phyloP scores from a whole-genome alignment of 1,284 basidiomycete genomes.

The Tilletia horrida region DNA sequence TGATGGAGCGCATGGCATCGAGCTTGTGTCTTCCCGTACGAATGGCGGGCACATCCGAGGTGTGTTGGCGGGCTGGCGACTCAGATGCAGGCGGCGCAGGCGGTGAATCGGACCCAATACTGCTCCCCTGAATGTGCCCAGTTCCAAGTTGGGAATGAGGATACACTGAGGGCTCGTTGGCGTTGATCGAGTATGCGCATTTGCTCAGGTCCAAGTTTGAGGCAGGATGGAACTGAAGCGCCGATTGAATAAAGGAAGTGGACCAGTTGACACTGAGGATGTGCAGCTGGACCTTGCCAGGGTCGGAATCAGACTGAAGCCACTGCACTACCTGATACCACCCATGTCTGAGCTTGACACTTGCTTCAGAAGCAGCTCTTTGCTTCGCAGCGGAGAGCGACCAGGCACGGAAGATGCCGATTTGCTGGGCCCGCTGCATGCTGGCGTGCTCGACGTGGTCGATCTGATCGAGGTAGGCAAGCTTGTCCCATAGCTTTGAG shows the following conservation, averaged over 20 bases:
- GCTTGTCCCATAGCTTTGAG: conserved; percentile 19
- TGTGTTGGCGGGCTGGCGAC: background rate
- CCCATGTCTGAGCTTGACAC: conserved; percentile 30
- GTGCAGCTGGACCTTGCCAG: conserved; percentile 20
- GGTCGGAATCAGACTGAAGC: conserved; percentile 19
- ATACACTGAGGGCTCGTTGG: conserved; percentile 33
- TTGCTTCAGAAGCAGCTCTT: conserved; percentile 16
- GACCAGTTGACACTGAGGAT: conserved; percentile 50
- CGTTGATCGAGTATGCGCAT: conserved; percentile 22
- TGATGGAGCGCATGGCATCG: conserved; percentile 22
- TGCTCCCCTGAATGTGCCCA: background rate
- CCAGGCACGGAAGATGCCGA: conserved; percentile 37
- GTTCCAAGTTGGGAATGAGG: background rate
- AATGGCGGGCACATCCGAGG: conserved; percentile 22
- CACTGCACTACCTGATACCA: conserved; percentile 31
- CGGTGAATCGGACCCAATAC: background rate
- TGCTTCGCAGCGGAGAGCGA: conserved; percentile 2
- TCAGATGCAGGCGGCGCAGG: background rate
- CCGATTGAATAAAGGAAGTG: conserved; percentile 33
- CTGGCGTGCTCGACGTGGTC: conserved; percentile 35
- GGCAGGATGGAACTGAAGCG: background rate
- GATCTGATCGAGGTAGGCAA: conserved; percentile 29
- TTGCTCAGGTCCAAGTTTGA: background rate
- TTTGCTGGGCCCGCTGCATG: conserved; percentile 30
- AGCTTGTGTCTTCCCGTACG: conserved; percentile 42